A percentile compares a stretch with the other conserved stretches of the same genome.
These are phyloP conservation scores for Purpureocillium takamizusanense DNA, from an alignment of 2,329 filamentous ascomycete genomes.

Conservation along the genomic window DNA sequence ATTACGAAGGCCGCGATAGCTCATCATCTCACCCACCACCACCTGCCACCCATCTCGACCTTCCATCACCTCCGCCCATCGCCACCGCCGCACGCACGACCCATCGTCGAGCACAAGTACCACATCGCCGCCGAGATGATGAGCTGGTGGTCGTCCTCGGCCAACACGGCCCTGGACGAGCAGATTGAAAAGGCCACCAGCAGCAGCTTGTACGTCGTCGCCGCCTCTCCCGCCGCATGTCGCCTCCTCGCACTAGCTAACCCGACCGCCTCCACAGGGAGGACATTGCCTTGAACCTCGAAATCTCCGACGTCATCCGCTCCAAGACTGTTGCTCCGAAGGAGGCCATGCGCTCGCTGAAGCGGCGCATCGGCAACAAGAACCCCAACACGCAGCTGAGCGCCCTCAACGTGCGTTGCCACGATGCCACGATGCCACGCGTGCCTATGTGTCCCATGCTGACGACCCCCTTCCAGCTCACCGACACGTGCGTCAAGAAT, in stretches of 20 bases:
- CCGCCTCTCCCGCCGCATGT: too few relatives aligned
- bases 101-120: not conserved
- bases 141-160: constrained; percentile 93
- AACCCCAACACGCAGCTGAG: constrained; percentile 96
- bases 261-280: constrained; percentile 61
- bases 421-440: too few relatives aligned
- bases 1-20: too few relatives aligned
- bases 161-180: constrained; percentile 86
- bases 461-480: constrained; percentile 61
- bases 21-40: not conserved
- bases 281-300: constrained; percentile 93
- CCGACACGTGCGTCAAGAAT: constrained; percentile 98
- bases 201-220: constrained; percentile 76
- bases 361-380: constrained; percentile 89
- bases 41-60: not conserved
- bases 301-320: constrained; percentile 94
- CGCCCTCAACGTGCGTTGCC: constrained; percentile 65
- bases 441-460: too few relatives aligned
- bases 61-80: not conserved
- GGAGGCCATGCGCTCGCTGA: constrained; percentile 95
- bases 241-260: too few relatives aligned
- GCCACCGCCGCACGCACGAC: not conserved
- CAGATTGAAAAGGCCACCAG: constrained; percentile 93
- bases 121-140: constrained; percentile 46
- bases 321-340: constrained; percentile 96